A percentile compares a stretch with the other conserved stretches of the same genome.
Evolutionary conservation across 169 alveolate genomes (phyloP).

Genomic region (Eimeria necatrix): DNA sequence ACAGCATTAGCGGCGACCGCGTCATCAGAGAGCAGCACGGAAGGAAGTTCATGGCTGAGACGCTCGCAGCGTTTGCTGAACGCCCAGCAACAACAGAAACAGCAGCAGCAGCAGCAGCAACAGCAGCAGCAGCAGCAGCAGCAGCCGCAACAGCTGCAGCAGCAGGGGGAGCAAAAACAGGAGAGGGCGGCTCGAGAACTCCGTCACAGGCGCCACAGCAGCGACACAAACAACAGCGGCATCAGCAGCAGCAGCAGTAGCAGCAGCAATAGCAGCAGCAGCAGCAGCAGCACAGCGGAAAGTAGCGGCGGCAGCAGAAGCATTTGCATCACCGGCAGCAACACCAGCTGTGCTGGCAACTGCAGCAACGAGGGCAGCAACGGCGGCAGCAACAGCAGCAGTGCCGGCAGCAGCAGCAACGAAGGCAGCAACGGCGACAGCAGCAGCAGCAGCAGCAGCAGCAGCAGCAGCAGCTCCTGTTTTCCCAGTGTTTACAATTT

Average conservation of each 20-base stretch:
- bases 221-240: background rate
- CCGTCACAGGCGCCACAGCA: background rate
- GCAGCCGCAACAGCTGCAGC: constrained; percentile 26
- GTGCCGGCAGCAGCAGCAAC: background rate
- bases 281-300: background rate
- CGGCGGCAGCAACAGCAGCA: background rate
- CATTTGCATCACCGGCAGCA: constrained; percentile 9
- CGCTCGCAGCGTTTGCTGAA: too few relatives aligned
- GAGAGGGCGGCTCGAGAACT: too few relatives aligned
- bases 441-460: constrained; percentile 16
- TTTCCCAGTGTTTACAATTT: background rate
- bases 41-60: too few relatives aligned
- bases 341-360: background rate
- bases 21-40: background rate
- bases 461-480: constrained; percentile 22
- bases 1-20: background rate
- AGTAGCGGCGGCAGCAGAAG: background rate
- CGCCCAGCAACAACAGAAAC: background rate
- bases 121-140: constrained; percentile 30
- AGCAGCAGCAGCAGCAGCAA: background rate
- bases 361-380: background rate
- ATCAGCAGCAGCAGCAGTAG: background rate
- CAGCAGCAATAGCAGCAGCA: constrained; percentile 18
- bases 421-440: background rate
- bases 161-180: background rate